phyloP scores from a whole-genome alignment of 805 yeast species.

The Komagataella pastoris region DNA sequence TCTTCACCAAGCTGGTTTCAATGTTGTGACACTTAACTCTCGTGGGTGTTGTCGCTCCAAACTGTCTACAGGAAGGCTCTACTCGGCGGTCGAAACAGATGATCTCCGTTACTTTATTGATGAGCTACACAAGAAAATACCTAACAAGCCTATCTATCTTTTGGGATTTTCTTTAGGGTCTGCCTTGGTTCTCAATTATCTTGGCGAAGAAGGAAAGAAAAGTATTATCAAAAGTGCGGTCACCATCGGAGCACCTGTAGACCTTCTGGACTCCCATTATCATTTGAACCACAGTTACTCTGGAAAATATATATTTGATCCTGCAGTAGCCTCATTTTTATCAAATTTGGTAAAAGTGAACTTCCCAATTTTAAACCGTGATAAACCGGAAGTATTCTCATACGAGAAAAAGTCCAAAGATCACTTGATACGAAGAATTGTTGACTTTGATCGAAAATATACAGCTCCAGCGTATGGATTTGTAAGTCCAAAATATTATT shows the following conservation, averaged over 20 bases:
- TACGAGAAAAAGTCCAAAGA: conserved; percentile 15
- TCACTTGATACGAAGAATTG: conserved; percentile 24
- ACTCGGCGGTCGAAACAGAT: conserved; percentile 55
- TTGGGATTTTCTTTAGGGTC: conserved; percentile 70
- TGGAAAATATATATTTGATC: conserved; percentile 27
- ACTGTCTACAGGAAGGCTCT: conserved; percentile 53
- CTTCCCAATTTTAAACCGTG: conserved; percentile 16
- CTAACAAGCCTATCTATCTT: conserved; percentile 48
- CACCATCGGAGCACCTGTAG: conserved; percentile 63
- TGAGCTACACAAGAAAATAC: conserved; percentile 35
- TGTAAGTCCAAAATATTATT: conserved; percentile 47
- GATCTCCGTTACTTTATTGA: conserved; percentile 51
- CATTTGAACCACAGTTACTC: conserved; percentile 24
- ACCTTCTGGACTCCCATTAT: conserved; percentile 39
- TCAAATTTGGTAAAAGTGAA: conserved; percentile 31
- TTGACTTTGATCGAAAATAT: conserved; percentile 47
- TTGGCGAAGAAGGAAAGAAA: conserved; percentile 52
- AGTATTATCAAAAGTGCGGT: conserved; percentile 43
- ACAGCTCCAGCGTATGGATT: conserved; percentile 55
- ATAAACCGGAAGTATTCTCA: conserved; percentile 14
- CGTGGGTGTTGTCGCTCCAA: conserved; percentile 73
- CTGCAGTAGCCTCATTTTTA: conserved; percentile 25
- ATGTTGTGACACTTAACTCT: conserved; percentile 45
- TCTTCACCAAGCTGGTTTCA: conserved; percentile 31
- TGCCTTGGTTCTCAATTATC: conserved; percentile 47